A percentile compares a stretch with the other conserved stretches of the same genome.
Conservation (phyloP, 1,284 basidiomycete genomes). For the Amylostereum areolatum region DNA sequence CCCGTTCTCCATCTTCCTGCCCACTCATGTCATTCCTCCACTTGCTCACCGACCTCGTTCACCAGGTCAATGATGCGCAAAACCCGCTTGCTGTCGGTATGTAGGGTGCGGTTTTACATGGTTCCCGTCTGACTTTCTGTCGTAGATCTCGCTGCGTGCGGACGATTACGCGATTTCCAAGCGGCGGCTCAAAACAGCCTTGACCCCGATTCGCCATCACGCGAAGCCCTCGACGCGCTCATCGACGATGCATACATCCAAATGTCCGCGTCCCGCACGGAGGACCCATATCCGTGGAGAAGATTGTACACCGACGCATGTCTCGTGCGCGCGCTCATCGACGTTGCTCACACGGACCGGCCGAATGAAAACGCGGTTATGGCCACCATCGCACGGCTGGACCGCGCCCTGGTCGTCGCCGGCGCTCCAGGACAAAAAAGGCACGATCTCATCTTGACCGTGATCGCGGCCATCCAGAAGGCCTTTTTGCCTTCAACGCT, state of each 20-base stretch:
- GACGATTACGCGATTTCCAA: neutral
- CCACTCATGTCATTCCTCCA: neutral
- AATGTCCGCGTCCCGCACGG: slow-evolving; percentile 13
- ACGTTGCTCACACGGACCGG: slow-evolving; percentile 24
- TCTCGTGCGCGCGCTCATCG: slow-evolving; percentile 44
- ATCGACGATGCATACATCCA: slow-evolving; percentile 17
- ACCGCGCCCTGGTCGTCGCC: slow-evolving; percentile 79
- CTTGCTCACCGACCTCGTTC: neutral
- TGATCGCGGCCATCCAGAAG: slow-evolving; percentile 48
- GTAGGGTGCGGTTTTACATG: neutral
- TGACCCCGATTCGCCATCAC: neutral
- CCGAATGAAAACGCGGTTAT: slow-evolving; percentile 20
- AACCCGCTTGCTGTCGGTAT: neutral
- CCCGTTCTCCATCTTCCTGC: neutral
- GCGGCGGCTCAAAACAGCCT: neutral
- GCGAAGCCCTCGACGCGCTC: slow-evolving; percentile 15
- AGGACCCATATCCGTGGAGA: slow-evolving; percentile 34
- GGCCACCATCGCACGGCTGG: slow-evolving; percentile 53
- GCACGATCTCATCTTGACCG: slow-evolving; percentile 50
- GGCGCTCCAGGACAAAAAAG: slow-evolving; percentile 66
- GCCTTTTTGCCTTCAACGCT: slow-evolving; percentile 10
- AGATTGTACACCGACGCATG: slow-evolving; percentile 61
- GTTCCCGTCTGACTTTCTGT: neutral
- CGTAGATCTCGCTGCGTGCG: neutral
- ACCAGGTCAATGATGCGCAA: neutral